Evolutionary conservation across 225 moss, liverwort and hornwort genomes (phyloP), one percentile per base, ranked within the genome.

Genomic region (Asterella californica): DNA sequence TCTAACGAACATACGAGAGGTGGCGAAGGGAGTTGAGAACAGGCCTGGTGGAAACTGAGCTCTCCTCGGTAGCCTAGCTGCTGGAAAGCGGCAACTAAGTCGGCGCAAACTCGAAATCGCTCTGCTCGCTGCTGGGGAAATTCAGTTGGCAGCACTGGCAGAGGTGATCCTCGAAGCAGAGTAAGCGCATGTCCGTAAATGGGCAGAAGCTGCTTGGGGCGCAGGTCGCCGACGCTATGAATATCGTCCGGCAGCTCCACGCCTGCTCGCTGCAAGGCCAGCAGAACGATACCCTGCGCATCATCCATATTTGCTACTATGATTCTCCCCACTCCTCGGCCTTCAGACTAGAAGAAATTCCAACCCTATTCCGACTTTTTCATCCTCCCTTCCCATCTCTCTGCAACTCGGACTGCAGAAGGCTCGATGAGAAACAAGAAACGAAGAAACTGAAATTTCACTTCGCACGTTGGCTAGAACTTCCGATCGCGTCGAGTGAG

Each of bases 1-100:
- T 17, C 8, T 3, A 22, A 70, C 21, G 19, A 69, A 24, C 21
- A 70, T 0, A 70, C 15, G 38, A 9, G 15, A 19, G 25, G 46
- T 15, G 4, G n/a, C 9, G n/a, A 73, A 49, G 30, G 19, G 59
- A 34, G 76, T 57, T 27, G 33, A 37, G 38, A 15, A 83, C 85
- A 76, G 47, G 83, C 88, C 88, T 88, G 88, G 70, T 89, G 86
- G 60, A 86, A 89, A 66, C 86, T 89, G 59, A 89, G 79, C 36
- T 89, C 89, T 55, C 80, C 82, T 17, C 82, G 82, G 55, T 86
- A 89, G 48, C 89, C 89, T 27, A 89, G 86, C 81, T 89, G 84
- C 37, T 89, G 83, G 79, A 89, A 86, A 55, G 89, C 84, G 47
- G 77, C 89, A 29, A 86, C 86, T 22, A 89, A 86, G 60, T 84